Conservation (phyloP, 768 basidiomycete genomes). For the Calvatia gigantea region DNA sequence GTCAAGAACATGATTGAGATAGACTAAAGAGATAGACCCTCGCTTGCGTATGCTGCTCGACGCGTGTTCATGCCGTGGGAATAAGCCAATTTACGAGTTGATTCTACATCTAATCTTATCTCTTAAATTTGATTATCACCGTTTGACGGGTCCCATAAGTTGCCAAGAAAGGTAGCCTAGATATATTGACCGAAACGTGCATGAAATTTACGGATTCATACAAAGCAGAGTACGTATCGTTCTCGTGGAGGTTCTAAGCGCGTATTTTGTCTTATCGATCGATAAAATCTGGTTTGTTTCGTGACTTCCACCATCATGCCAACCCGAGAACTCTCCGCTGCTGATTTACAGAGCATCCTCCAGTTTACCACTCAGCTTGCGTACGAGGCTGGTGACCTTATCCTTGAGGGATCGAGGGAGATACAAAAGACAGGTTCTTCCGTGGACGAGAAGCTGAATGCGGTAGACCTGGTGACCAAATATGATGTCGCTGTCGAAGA, state of each 20-base stretch:
- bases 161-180: no score
- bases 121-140: neutral
- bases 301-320: conserved; percentile 24
- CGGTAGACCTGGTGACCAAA: conserved; percentile 93
- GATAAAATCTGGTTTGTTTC: conserved; percentile 1
- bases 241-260: neutral
- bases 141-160: no score
- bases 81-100: conserved; percentile 15
- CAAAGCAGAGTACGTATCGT: neutral
- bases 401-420: conserved; percentile 72
- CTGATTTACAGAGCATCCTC: conserved; percentile 58
- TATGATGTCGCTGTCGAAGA: conserved; percentile 92
- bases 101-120: conserved; percentile 32
- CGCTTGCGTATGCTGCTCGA: conserved; percentile 34
- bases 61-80: conserved; percentile 48
- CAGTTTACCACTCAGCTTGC: conserved; percentile 71
- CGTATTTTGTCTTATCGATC: neutral
- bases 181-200: no score
- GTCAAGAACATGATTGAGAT: conserved; percentile 76
- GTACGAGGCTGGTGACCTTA: conserved; percentile 68
- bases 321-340: conserved; percentile 36
- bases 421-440: conserved; percentile 52
- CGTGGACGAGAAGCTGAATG: conserved; percentile 86
- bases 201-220: no score
- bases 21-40: conserved; percentile 19